Conservation (phyloP, 2,329 filamentous ascomycete genomes). For the Pseudogymnoascus sp. region DNA sequence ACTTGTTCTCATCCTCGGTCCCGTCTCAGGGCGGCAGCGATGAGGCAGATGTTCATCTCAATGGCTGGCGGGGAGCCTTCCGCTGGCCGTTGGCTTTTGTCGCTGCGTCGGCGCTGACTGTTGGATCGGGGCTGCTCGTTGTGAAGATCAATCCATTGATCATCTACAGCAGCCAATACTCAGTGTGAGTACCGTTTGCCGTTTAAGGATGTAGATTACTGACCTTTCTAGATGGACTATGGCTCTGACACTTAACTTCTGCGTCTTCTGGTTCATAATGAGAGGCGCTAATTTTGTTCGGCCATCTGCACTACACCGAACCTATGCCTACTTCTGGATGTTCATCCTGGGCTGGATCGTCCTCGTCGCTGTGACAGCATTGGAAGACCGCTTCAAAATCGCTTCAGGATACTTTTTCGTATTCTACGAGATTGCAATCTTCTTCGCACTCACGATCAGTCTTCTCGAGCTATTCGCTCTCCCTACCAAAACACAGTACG, state of each 20-base stretch:
- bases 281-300: slow-evolving; percentile 69
- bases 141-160: slow-evolving; percentile 82
- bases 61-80: slow-evolving; percentile 75
- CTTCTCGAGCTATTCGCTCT: slow-evolving; percentile 75
- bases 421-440: slow-evolving; percentile 69
- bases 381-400: slow-evolving; percentile 65
- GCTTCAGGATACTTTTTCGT: slow-evolving; percentile 73
- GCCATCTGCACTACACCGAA: slow-evolving; percentile 77
- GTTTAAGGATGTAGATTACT: slow-evolving; percentile 8
- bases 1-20: slow-evolving; percentile 63
- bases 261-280: slow-evolving; percentile 73
- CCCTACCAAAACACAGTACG: slow-evolving; percentile 62
- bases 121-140: slow-evolving; percentile 66
- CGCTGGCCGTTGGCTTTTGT: slow-evolving; percentile 70
- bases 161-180: slow-evolving; percentile 80
- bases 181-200: slow-evolving; percentile 44
- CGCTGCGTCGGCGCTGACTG: slow-evolving; percentile 57
- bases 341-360: slow-evolving; percentile 66
- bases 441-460: slow-evolving; percentile 64
- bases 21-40: slow-evolving; percentile 51
- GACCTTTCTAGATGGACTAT: slow-evolving; percentile 57
- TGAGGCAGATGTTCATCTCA: slow-evolving; percentile 53
- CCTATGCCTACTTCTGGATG: slow-evolving; percentile 77
- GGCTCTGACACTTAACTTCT: slow-evolving; percentile 74
- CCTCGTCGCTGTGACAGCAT: slow-evolving; percentile 63